Conservation (phyloP, 805 yeast genomes). For the Nakazawaea siamensis region DNA sequence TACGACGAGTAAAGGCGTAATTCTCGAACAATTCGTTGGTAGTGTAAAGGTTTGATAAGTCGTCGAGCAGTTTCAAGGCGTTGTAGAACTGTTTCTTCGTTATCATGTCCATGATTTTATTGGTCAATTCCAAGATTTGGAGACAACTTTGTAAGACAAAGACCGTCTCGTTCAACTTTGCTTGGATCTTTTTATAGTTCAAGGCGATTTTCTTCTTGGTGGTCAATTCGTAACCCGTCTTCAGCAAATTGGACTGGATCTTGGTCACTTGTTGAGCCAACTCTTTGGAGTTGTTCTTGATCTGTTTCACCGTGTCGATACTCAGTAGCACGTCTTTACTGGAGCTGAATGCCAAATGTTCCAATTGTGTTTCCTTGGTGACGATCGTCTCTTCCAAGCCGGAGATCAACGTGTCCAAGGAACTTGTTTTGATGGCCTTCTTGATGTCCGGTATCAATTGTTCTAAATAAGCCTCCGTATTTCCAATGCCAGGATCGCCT, state of each 20-base stretch:
- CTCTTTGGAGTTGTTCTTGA: slow-evolving; percentile 47
- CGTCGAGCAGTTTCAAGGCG: slow-evolving; percentile 78
- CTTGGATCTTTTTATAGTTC: slow-evolving; percentile 52
- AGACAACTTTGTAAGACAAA: slow-evolving; percentile 64
- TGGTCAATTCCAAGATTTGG: slow-evolving; percentile 78
- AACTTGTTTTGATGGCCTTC: slow-evolving; percentile 46
- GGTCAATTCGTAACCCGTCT: slow-evolving; percentile 59
- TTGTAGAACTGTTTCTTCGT: slow-evolving; percentile 70
- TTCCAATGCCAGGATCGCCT: slow-evolving; percentile 27
- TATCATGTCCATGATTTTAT: slow-evolving; percentile 76
- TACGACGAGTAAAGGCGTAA: slow-evolving; percentile 67
- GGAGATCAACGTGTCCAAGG: slow-evolving; percentile 47
- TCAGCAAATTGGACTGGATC: slow-evolving; percentile 50
- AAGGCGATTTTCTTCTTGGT: slow-evolving; percentile 52
- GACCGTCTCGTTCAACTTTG: slow-evolving; percentile 65
- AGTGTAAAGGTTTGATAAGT: slow-evolving; percentile 57
- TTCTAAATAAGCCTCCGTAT: slow-evolving; percentile 66
- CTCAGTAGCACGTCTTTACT: slow-evolving; percentile 50
- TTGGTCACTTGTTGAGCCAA: slow-evolving; percentile 47
- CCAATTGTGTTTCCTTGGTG: slow-evolving; percentile 56
- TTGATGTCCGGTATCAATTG: slow-evolving; percentile 72
- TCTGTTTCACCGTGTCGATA: slow-evolving; percentile 52
- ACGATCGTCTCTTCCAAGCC: slow-evolving; percentile 49
- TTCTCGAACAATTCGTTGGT: slow-evolving; percentile 59
- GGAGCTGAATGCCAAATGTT: slow-evolving; percentile 50